These are phyloP conservation scores for Pseudozyma sp. DNA, from an alignment of 1,284 basidiomycete genomes.

Conservation along the genomic window DNA sequence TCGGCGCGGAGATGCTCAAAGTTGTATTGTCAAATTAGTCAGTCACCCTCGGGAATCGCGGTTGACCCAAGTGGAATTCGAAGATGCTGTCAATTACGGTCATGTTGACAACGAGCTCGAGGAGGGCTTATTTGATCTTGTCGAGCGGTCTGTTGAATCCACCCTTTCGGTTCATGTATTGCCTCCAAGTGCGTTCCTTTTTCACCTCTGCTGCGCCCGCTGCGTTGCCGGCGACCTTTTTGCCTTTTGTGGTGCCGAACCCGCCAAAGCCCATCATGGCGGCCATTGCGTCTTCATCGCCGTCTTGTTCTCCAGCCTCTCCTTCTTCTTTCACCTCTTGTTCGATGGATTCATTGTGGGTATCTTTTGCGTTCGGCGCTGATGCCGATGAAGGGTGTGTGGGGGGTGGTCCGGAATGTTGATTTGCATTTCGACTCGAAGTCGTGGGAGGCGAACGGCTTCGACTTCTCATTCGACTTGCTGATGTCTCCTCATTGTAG, in stretches of 20 bases:
- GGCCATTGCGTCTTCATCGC: slow-evolving; percentile 75
- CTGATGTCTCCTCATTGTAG: background rate
- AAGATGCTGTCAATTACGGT: no score
- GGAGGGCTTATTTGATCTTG: slow-evolving; percentile 43
- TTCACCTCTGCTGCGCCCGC: slow-evolving; percentile 77
- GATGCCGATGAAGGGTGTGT: background rate
- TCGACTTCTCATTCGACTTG: slow-evolving; percentile 1
- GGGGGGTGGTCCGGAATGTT: slow-evolving; percentile 1
- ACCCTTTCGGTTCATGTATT: slow-evolving; percentile 82
- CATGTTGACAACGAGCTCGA: no score
- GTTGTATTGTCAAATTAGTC: slow-evolving; percentile 72
- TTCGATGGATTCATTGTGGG: background rate
- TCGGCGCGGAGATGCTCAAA: slow-evolving; percentile 91
- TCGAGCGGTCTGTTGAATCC: slow-evolving; percentile 57
- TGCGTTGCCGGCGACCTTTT: slow-evolving; percentile 77
- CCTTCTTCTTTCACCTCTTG: slow-evolving; percentile 13
- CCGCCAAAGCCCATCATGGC: slow-evolving; percentile 89
- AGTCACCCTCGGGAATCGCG: background rate
- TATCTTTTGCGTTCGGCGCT: background rate
- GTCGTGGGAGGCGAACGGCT: slow-evolving; percentile 9
- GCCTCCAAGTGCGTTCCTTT: slow-evolving; percentile 92
- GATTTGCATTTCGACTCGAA: background rate
- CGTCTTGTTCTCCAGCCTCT: slow-evolving; percentile 9
- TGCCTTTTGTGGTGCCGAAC: slow-evolving; percentile 86
- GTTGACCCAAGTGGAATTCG: no score